Percentiles rank a stretch among this genome's conserved stretches.
phyloP scores from a whole-genome alignment of 768 basidiomycete species.

The Xerocomus brunneocitrinus region DNA sequence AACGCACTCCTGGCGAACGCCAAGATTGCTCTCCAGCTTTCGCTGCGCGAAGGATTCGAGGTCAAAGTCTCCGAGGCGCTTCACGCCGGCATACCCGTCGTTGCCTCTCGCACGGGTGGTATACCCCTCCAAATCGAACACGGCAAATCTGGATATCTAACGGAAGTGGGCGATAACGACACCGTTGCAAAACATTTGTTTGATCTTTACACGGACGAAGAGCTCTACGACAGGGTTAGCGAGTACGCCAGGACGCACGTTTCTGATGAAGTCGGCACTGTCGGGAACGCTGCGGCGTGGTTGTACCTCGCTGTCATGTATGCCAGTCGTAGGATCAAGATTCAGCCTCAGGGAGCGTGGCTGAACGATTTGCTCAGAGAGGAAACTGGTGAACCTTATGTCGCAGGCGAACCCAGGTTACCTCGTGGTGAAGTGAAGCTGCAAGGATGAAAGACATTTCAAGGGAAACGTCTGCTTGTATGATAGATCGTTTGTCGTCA shows the following conservation, averaged over 20 bases:
- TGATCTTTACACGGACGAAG: constrained; percentile 73
- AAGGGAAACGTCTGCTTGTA: constrained; percentile 6
- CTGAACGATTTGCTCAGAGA: constrained; percentile 75
- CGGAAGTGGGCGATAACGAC: constrained; percentile 69
- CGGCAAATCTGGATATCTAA: constrained; percentile 85
- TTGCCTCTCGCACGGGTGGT: constrained; percentile 83
- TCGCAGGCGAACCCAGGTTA: constrained; percentile 62
- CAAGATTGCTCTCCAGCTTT: constrained; percentile 87
- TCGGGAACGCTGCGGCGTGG: constrained; percentile 70
- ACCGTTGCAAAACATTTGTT: constrained; percentile 73
- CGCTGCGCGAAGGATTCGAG: constrained; percentile 93
- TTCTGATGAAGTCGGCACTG: constrained; percentile 79
- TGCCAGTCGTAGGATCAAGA: constrained; percentile 59
- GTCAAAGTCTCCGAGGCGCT: constrained; percentile 97
- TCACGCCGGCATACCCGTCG: constrained; percentile 82
- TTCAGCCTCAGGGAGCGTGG: constrained; percentile 80
- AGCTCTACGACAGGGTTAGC: constrained; percentile 58
- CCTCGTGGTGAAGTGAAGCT: constrained; percentile 60
- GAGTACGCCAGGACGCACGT: constrained; percentile 70
- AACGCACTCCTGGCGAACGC: constrained; percentile 87
- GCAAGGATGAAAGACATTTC: constrained; percentile 25
- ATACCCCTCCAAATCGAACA: constrained; percentile 90
- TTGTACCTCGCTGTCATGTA: constrained; percentile 78
- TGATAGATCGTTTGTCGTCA: not conserved
- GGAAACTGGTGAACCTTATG: constrained; percentile 71